Conservation (phyloP, 2,329 filamentous ascomycete genomes). For the Nemania sp. region DNA sequence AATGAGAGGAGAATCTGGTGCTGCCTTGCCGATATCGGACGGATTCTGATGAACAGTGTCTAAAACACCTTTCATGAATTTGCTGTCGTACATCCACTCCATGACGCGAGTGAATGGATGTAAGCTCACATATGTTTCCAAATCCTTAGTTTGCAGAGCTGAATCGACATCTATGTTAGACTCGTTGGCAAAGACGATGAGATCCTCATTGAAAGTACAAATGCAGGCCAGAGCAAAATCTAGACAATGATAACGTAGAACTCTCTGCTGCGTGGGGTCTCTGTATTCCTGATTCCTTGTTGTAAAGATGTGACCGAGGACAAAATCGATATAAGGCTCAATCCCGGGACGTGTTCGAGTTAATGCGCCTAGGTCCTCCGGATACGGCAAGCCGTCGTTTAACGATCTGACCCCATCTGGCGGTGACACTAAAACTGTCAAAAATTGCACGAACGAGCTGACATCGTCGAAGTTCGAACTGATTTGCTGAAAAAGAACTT, state of each 20-base stretch:
- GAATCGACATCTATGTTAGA: conserved; percentile 75
- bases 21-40: conserved; percentile 69
- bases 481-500: conserved; percentile 73
- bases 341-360: conserved; percentile 80
- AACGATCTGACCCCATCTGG: conserved; percentile 62
- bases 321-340: conserved; percentile 90
- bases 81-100: conserved; percentile 98
- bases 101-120: conserved; percentile 94
- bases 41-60: conserved; percentile 76
- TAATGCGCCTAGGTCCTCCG: conserved; percentile 77
- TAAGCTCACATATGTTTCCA: conserved; percentile 79
- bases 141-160: conserved; percentile 72
- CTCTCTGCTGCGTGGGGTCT: conserved; percentile 69
- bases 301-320: conserved; percentile 76
- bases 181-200: conserved; percentile 82
- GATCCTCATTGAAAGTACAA: conserved; percentile 88
- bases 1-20: conserved; percentile 79
- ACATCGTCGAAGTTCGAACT: conserved; percentile 82
- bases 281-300: conserved; percentile 66
- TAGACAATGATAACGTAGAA: conserved; percentile 79
- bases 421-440: conserved; percentile 73
- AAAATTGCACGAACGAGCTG: conserved; percentile 77
- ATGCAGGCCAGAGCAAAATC: conserved; percentile 81
- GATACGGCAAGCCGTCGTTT: conserved; percentile 80
- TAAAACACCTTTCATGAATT: conserved; percentile 79